A percentile compares a stretch with the other conserved stretches of the same genome.
Evolutionary conservation across 1,139 yeast genomes (phyloP).

Genomic region (Pichia cactophila): DNA sequence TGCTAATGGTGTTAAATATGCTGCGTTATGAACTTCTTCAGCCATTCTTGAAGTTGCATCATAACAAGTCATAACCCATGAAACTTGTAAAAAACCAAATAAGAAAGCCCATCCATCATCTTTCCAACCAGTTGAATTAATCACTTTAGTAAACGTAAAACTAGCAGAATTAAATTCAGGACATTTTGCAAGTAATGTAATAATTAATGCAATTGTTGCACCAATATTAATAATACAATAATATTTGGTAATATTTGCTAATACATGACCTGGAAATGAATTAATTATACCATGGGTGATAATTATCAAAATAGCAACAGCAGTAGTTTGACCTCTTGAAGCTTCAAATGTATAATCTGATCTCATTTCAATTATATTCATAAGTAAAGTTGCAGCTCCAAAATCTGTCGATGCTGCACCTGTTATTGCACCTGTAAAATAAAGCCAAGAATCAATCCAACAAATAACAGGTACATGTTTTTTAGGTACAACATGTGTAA

Average conservation of each 20-base stretch:
- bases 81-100: conserved; percentile 31
- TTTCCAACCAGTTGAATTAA: conserved; percentile 30
- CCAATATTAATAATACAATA: conserved; percentile 38
- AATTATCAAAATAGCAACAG: conserved; percentile 36
- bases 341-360: conserved; percentile 34
- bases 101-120: conserved; percentile 31
- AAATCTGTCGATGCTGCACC: conserved; percentile 34
- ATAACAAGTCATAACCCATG: conserved; percentile 33
- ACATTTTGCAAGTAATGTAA: conserved; percentile 29
- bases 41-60: conserved; percentile 39
- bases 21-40: conserved; percentile 43
- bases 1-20: conserved; percentile 30
- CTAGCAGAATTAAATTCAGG: conserved; percentile 26
- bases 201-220: conserved; percentile 32
- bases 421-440: conserved; percentile 37
- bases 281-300: conserved; percentile 35
- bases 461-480: conserved; percentile 29
- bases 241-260: conserved; percentile 34
- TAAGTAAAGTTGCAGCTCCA: conserved; percentile 33
- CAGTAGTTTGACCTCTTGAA: conserved; percentile 35
- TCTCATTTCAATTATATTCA: conserved; percentile 38
- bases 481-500: conserved; percentile 30
- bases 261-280: conserved; percentile 35
- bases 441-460: conserved; percentile 42
- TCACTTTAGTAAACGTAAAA: conserved; percentile 26